Evolutionary conservation across 2,329 filamentous ascomycete genomes (phyloP), one percentile per base, ranked within the genome.

Genomic region (Sarocladiaceae sp.): DNA sequence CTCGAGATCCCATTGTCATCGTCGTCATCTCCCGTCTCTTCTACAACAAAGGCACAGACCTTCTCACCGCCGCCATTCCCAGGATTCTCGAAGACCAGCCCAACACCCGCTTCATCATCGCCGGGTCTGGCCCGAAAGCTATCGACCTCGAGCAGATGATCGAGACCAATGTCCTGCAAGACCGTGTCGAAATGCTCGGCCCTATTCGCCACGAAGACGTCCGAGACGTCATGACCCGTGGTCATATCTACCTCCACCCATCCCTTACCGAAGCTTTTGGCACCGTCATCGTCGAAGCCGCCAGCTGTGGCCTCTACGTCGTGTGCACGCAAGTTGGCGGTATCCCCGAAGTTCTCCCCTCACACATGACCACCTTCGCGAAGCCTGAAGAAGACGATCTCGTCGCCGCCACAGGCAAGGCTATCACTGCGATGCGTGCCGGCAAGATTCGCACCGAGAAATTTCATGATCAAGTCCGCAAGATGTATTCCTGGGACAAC

Each of bases 131-230:
- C 0, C 93, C 93, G 4, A 97, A 98, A 63, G 88, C 91, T 16
- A 98, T 98, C 51, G 93, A 98, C 58, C 73, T 98, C 2, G 93
- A 98, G 63, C 94, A 98, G 59, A 98, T 96, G 85, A 81, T 98
- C 32, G 93, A 98, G 68, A 84, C 89, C 50, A 91, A 94, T 54
- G 88, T 95, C 3, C 72, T 97, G 7, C 91, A 97, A 60, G 90
- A 96, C 59, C 85, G 88, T 42, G 90, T 98, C 9, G 85, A 94
- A 57, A 84, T 98, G 72, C 74, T 98, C 3, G 93, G 93, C 3
- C 83, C 91, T 6, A 82, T 98, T 16, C 84, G 91, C 15, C 93
- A 98, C 59, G 94, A 98, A 59, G 89, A 97, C 57, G 93, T 98
- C 13, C 83, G 93, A 51, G 88, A 97, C 59, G 90, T 98, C 50